Evolutionary conservation across 306 rosid species (phyloP).

Genomic region (Chamaecrista fasciculata): DNA sequence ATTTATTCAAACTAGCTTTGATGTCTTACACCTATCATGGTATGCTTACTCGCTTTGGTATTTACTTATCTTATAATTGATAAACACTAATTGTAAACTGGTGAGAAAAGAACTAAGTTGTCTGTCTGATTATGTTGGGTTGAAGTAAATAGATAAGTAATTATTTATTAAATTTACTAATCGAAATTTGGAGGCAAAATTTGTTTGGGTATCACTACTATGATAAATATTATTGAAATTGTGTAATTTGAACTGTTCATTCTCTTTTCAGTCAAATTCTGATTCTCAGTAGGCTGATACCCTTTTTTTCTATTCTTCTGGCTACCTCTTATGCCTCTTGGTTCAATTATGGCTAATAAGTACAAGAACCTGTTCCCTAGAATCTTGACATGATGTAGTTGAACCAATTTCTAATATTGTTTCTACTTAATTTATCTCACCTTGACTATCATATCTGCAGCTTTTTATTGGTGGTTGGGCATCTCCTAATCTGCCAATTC

Average conservation of each 20-base stretch:
- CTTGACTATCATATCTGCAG: slow-evolving; percentile 46
- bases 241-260: neutral
- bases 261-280: neutral
- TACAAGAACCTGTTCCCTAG: neutral
- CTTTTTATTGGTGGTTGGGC: slow-evolving; percentile 77
- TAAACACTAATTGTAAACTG: slow-evolving; percentile 13
- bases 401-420: neutral
- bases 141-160: slow-evolving; percentile 8
- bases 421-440: slow-evolving; percentile 4
- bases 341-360: neutral
- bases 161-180: neutral
- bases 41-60: slow-evolving; percentile 19
- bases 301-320: neutral
- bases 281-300: neutral
- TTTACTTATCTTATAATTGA: neutral
- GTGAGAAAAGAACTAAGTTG: neutral
- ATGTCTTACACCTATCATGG: slow-evolving; percentile 24
- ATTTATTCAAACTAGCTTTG: slow-evolving; percentile 15
- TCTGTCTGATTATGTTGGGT: slow-evolving; percentile 21
- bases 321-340: neutral
- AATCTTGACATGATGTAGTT: neutral
- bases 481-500: slow-evolving; percentile 64
- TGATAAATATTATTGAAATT: neutral
- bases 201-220: neutral
- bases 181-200: neutral